Base-by-base conservation (phyloP, 495 filamentous ascomycete genomes). In the Penicillium arizonense region DNA sequence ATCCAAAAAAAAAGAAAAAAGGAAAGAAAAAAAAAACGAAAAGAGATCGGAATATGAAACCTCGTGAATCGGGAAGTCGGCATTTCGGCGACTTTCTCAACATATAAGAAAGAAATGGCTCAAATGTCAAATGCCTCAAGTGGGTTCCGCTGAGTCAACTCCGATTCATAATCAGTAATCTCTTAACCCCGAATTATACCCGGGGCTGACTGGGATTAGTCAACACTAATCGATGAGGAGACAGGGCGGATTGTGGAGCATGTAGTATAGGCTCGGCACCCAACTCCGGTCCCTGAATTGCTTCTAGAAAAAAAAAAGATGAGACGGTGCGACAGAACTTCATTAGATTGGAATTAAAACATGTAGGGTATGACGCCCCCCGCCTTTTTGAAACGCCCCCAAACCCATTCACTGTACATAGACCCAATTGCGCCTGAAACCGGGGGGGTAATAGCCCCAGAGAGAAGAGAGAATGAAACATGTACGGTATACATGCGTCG, bases 401-500 rank as follows among this genome's bases (percentile, higher is more conserved):
- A 57, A 43, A 33, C 56, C 50, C 47, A 39, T 50, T 47, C 46
- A 63, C 59, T 66, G 57, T 66, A 63, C 63, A 66, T 35, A 41
- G 61, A 45, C 56, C 46, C 55, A 53, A 55, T 40, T 54, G 44
- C 54, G 44, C 24, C 36, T 38, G 38, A 58, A 56, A 46, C 38
- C 50, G 38, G 58, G 50, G 52, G 44, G 37, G 51, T 40, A 57
- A 55, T 60, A 60, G 53, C 62, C 48, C 59, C 43, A 39, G 36
- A 47, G 23, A 4, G 16, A 48, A 53, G 52, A 48, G n/a, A 44
- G 28, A 48, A 38, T 50, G 12, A 47, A 36, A 63, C 61, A 69
- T 68, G 64, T 71, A 67, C 56, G 65, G 38, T 64, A 62, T 69
- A 73, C 67, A 71, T 70, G 68, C 61, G 59, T 67, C 66, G 59